These are phyloP conservation scores for Podospora fimiseda DNA, from an alignment of 495 filamentous ascomycete species.

Conservation along the genomic window DNA sequence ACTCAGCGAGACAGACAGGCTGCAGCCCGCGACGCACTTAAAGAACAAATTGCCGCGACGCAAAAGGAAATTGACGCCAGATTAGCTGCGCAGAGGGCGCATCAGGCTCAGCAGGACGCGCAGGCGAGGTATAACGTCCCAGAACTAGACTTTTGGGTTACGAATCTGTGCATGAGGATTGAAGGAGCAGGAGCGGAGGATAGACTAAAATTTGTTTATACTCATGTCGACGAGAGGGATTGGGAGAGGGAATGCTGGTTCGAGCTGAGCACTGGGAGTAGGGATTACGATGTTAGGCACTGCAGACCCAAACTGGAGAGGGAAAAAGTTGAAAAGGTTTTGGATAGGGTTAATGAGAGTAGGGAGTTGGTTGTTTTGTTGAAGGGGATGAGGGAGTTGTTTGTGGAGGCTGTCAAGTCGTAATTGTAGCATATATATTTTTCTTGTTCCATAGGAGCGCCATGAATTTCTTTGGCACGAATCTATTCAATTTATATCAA, in stretches of 20 bases:
- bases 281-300: conserved; percentile 77
- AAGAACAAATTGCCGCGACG: conserved; percentile 69
- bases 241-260: conserved; percentile 92
- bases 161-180: conserved; percentile 79
- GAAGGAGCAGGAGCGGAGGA: conserved; percentile 83
- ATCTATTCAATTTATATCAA: not conserved
- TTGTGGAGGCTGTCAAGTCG: conserved; percentile 54
- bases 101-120: conserved; percentile 59
- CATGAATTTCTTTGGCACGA: not conserved
- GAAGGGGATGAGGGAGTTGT: conserved; percentile 88
- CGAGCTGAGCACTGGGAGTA: conserved; percentile 70
- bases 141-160: conserved; percentile 93
- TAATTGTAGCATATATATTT: conserved; percentile 15
- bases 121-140: conserved; percentile 82
- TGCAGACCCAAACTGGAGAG: conserved; percentile 73
- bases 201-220: conserved; percentile 84
- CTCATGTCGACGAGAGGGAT: conserved; percentile 77
- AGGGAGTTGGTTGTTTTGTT: conserved; percentile 74
- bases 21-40: conserved; percentile 63
- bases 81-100: conserved; percentile 45
- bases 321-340: conserved; percentile 61
- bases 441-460: not conserved
- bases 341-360: conserved; percentile 75
- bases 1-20: conserved; percentile 69
- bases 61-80: conserved; percentile 58